Evolutionary conservation across 805 yeast genomes (phyloP).

Genomic region (Suhomyces pyralidae): DNA sequence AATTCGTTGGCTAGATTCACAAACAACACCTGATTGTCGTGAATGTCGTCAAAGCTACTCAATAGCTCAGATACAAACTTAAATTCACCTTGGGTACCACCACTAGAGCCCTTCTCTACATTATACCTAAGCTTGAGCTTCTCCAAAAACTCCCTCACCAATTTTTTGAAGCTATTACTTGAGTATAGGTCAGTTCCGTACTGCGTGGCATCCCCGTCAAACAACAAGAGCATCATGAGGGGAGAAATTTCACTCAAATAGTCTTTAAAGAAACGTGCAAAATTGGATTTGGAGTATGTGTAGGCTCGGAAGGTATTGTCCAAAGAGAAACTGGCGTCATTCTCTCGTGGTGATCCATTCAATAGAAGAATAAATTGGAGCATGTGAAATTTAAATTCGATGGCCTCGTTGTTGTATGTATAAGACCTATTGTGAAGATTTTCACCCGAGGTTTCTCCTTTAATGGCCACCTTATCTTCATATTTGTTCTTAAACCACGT

Average conservation of each 20-base stretch:
- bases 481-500: conserved; percentile 30
- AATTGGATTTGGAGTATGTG: conserved; percentile 36
- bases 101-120: conserved; percentile 13
- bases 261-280: conserved; percentile 29
- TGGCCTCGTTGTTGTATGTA: conserved; percentile 13
- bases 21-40: conserved; percentile 28
- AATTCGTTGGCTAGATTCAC: conserved; percentile 37
- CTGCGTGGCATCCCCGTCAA: conserved; percentile 3
- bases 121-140: conserved; percentile 24
- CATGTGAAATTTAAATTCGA: conserved; percentile 42
- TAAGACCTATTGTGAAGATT: not conserved
- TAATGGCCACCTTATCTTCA: conserved; percentile 10
- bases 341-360: conserved; percentile 12
- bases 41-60: conserved; percentile 27
- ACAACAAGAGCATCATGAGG: conserved; percentile 29
- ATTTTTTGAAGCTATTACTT: conserved; percentile 15
- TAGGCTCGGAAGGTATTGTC: conserved; percentile 33
- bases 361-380: conserved; percentile 35
- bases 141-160: conserved; percentile 20
- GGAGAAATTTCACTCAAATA: conserved; percentile 35
- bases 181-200: conserved; percentile 8
- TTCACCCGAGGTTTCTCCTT: not conserved
- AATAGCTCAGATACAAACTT: conserved; percentile 32
- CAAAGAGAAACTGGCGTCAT: conserved; percentile 10
- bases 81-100: conserved; percentile 17